Evolutionary conservation across 2,329 filamentous ascomycete species (phyloP), one percentile per base, ranked within the genome.

Genomic region (Penicillium frequentans): DNA sequence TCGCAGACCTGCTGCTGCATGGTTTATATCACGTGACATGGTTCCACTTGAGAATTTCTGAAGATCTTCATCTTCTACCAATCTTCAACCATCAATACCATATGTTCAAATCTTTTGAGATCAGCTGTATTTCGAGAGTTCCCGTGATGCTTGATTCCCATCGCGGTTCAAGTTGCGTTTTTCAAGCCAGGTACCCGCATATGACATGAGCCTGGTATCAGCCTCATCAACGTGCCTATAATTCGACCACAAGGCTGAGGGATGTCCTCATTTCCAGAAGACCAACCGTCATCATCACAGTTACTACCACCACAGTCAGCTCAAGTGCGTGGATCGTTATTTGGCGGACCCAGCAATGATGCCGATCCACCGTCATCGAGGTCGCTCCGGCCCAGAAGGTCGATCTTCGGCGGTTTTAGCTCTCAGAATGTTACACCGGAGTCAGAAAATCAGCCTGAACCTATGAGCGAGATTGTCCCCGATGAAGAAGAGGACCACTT

Each of bases 221-320:
- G 45, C 21, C 21, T 37, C 43, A 33, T 23, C 13, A 37, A 53
- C 14, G 16, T 26, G 31, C 24, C 24, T n/a, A 52, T 35, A 33
- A 49, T 19, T 47, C 49, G 39, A 31, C 44, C 14, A 50, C 48
- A 24, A 24, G 33, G 43, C 45, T 47, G 57, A 64, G 60, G 46
- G 57, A 73, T 73, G 70, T 72, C 70, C 63, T 69, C 66, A 26
- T 58, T 61, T 21, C 62, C 64, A 31, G 64, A 64, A 44, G 59
- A 61, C 11, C 50, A 43, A 8, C 49, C 54, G 7, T 57, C 56
- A 21, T 58, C 57, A 35, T 64, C 68, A 26, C 61, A 67, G 31
- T 62, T 62, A 11, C 55, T 60, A 10, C 60, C 64, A 4, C 64
- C 64, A 13, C 52, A 59, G 29, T 67, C 62, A 21, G 62, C 64